Conservation (phyloP, 306 rosid species). For the Vigna hirtella region DNA sequence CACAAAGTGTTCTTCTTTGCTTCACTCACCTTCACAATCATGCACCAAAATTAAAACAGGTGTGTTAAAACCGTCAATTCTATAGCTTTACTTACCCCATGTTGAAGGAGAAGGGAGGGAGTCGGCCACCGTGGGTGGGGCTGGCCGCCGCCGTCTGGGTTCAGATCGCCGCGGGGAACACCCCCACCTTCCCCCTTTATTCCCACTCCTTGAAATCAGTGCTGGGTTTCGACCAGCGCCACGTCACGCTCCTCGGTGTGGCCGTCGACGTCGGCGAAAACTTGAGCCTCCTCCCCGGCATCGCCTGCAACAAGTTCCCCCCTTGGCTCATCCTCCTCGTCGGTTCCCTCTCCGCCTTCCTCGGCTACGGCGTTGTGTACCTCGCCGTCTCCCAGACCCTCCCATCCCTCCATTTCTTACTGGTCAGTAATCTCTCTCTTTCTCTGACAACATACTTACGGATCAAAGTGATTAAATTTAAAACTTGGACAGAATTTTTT, state of each 20-base stretch:
- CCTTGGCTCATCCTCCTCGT: constrained; percentile 70
- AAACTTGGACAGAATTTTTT: too few species aligned
- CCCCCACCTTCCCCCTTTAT: constrained; percentile 64
- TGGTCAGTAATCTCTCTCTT: constrained; percentile 46
- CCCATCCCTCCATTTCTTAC: constrained; percentile 59
- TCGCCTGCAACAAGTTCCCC: constrained; percentile 77
- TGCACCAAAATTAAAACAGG: too few species aligned
- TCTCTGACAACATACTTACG: background rate
- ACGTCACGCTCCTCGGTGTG: constrained; percentile 78
- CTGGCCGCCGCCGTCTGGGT: constrained; percentile 77
- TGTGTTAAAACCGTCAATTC: too few species aligned
- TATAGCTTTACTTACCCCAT: background rate
- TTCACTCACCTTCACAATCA: too few species aligned
- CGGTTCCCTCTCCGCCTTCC: constrained; percentile 64
- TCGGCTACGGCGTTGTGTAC: constrained; percentile 73
- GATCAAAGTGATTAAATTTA: too few species aligned
- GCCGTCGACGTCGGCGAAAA: constrained; percentile 84
- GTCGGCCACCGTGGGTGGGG: constrained; percentile 88
- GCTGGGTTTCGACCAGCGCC: constrained; percentile 71
- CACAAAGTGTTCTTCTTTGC: too few species aligned
- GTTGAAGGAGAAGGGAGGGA: constrained; percentile 65
- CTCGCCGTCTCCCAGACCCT: constrained; percentile 59
- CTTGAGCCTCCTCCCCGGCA: constrained; percentile 73
- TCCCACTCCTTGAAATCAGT: constrained; percentile 78
- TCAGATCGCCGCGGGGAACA: constrained; percentile 76